phyloP scores from a whole-genome alignment of 1,139 yeast species.

The Hemisphaericaspora xylofermentans region DNA sequence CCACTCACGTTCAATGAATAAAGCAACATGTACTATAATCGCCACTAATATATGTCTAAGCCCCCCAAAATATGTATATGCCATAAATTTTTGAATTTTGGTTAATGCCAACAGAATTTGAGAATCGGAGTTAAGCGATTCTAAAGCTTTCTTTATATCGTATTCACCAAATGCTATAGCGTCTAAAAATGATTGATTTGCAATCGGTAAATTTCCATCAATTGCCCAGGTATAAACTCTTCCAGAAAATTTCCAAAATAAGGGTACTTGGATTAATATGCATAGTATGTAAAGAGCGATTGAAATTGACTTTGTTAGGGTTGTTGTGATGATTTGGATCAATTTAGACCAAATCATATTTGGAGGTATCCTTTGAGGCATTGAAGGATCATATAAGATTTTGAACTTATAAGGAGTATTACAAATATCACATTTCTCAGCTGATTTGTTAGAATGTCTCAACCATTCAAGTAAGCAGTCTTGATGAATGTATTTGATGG shows the following conservation, averaged over 20 bases:
- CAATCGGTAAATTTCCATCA: conserved; percentile 49
- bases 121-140: conserved; percentile 2
- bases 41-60: conserved; percentile 36
- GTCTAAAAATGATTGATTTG: conserved; percentile 30
- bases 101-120: conserved; percentile 13
- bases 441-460: conserved; percentile 56
- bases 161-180: conserved; percentile 52
- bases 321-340: conserved; percentile 23
- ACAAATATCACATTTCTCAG: conserved; percentile 84
- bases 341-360: conserved; percentile 43
- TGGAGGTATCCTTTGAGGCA: conserved; percentile 68
- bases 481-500: conserved; percentile 90
- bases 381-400: conserved; percentile 66
- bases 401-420: conserved; percentile 71
- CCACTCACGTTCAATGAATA: conserved; percentile 67
- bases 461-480: conserved; percentile 92
- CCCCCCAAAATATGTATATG: conserved; percentile 44
- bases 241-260: conserved; percentile 54
- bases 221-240: conserved; percentile 54
- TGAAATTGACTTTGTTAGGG: conserved; percentile 26
- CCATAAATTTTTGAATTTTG: conserved; percentile 24
- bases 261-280: conserved; percentile 53
- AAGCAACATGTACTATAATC: conserved; percentile 43
- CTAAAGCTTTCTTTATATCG: conserved; percentile 16
- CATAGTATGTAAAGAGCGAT: conserved; percentile 38